Conservation (phyloP, 306 rosid genomes). For the Cicer yamashitae region DNA sequence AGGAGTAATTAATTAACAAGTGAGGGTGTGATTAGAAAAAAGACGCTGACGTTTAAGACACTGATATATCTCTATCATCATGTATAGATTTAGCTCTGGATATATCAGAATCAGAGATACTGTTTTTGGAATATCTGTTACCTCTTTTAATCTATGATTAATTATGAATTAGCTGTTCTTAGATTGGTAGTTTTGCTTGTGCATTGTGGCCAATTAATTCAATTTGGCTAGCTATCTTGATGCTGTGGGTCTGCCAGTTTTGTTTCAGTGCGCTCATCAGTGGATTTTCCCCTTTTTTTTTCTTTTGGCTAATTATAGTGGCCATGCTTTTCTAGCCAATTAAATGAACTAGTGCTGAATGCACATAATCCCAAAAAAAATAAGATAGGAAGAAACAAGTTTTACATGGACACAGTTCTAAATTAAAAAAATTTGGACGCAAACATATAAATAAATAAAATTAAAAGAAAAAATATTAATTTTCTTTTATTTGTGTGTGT, state of each 20-base stretch:
- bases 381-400: too few species aligned
- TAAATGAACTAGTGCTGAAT: slow-evolving; percentile 33
- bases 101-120: background rate
- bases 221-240: slow-evolving; percentile 24
- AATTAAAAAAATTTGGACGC: too few species aligned
- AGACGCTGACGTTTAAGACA: slow-evolving; percentile 27
- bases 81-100: background rate
- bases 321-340: slow-evolving; percentile 2
- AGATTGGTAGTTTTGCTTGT: slow-evolving; percentile 11
- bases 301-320: slow-evolving; percentile 33
- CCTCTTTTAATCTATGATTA: slow-evolving; percentile 9
- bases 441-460: too few species aligned
- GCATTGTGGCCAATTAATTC: slow-evolving; percentile 23
- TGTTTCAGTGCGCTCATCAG: background rate
- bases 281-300: slow-evolving; percentile 30
- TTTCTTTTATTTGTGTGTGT: too few species aligned
- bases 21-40: slow-evolving; percentile 23
- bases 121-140: background rate
- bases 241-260: slow-evolving; percentile 35
- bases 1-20: background rate
- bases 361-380: slow-evolving; percentile 38
- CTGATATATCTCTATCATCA: background rate
- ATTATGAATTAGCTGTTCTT: background rate
- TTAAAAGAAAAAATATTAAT: too few species aligned
- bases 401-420: too few species aligned